Evolutionary conservation across 2,329 filamentous ascomycete species (phyloP), one percentile per base, ranked within the genome.

Genomic region (Phialemonium atrogriseum): DNA sequence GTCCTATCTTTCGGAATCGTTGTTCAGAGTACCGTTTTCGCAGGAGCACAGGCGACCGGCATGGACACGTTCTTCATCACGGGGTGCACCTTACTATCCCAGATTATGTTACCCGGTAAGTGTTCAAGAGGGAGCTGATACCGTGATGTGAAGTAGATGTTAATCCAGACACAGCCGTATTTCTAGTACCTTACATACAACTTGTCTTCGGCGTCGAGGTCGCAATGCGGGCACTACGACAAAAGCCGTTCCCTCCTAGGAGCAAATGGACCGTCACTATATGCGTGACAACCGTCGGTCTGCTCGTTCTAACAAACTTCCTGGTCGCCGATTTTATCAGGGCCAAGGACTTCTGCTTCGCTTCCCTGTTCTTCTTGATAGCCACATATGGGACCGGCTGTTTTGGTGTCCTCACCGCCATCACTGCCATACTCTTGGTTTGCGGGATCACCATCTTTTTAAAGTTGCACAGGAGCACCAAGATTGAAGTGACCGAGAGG

Each of bases 321-420:
- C 56, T 77, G 22, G 67, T 78, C 16, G 73, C 76, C 11, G 58
- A 70, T 34, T 60, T 73, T 30, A 56, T 68, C 39, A 64, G 59
- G 5, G 67, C 77, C 25, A 64, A 65, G 5, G 68, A 77, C 40
- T 64, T 68, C 32, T 84, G 80, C 55, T 77, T 82, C 44, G 76
- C 75, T 15, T 77, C 74, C 5, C 60, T 84, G 7, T 73, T 82
- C 42, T 83, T 74, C 73, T 80, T 80, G 39, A 59, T 82, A 24
- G 63, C 70, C 34, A 64, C 61, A 42, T 84, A 76, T 55, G 66
- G 73, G n/a, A 49, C 66, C 10, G 65, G 69, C 5, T 70, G 67
- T 35, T 69, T 83, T 34, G 61, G 60, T 8, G 47, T 80, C 2
- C 49, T 81, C 9, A 52, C 67, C 14, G 48, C 60, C 13, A 60